Conservation (phyloP, 768 basidiomycete species). For the Rickenella mellea region DNA sequence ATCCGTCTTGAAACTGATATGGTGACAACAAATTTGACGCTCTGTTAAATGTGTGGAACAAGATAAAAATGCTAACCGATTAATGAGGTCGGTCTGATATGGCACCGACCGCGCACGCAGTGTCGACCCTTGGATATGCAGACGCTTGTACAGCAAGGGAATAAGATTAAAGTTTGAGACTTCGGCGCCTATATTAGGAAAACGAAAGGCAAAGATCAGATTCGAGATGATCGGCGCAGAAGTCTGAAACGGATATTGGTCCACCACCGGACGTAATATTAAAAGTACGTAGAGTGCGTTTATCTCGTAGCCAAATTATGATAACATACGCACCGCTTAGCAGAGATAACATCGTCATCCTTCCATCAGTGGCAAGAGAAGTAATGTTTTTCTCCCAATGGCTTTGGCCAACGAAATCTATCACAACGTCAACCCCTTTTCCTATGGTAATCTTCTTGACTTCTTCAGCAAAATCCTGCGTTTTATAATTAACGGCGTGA, state of each 20-base stretch:
- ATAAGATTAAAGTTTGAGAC: slow-evolving; percentile 45
- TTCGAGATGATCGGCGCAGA: slow-evolving; percentile 13
- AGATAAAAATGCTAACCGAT: slow-evolving; percentile 28
- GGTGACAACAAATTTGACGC: background rate
- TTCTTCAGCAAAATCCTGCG: slow-evolving; percentile 66
- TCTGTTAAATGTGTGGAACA: background rate
- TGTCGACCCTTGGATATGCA: slow-evolving; percentile 84
- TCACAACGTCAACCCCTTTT: slow-evolving; percentile 72
- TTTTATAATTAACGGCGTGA: slow-evolving; percentile 77
- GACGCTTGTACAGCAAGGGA: slow-evolving; percentile 73
- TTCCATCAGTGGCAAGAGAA: slow-evolving; percentile 58
- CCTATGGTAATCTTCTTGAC: slow-evolving; percentile 58
- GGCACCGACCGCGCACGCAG: slow-evolving; percentile 62
- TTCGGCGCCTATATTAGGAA: slow-evolving; percentile 42
- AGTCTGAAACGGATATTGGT: background rate
- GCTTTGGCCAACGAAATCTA: slow-evolving; percentile 75
- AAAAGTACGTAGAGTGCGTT: slow-evolving; percentile 2
- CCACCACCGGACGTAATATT: background rate
- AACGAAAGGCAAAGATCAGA: slow-evolving; percentile 7
- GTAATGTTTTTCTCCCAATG: slow-evolving; percentile 72
- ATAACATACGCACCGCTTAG: slow-evolving; percentile 53
- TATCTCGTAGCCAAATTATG: slow-evolving; percentile 3
- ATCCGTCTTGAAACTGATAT: slow-evolving; percentile 41
- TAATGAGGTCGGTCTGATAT: slow-evolving; percentile 71
- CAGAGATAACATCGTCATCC: slow-evolving; percentile 59